These are phyloP conservation scores for Penicillium sp. DNA, from an alignment of 2,329 filamentous ascomycete genomes.

Conservation along the genomic window DNA sequence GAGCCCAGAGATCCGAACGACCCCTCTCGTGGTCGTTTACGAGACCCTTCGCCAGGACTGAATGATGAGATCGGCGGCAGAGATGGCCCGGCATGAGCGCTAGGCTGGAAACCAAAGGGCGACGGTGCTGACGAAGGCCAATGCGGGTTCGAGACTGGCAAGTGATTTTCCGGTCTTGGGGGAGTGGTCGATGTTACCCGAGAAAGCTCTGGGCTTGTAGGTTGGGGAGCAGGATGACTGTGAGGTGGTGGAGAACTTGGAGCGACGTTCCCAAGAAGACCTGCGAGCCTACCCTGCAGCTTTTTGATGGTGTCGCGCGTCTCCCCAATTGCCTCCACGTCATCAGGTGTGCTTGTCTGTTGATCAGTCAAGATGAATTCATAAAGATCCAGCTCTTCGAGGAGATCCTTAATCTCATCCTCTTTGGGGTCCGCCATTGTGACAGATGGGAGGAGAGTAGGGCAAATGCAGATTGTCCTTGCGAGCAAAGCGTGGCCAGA, in stretches of 20 bases:
- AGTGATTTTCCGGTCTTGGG: not conserved
- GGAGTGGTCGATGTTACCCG: not conserved
- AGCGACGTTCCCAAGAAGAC: not conserved
- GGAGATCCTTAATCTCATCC: conserved; percentile 29
- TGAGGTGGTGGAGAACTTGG: not conserved
- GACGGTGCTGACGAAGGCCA: conserved; percentile 20
- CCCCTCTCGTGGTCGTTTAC: conserved; percentile 19
- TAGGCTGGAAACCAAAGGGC: conserved; percentile 7
- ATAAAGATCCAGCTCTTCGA: conserved; percentile 35
- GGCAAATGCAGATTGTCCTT: not conserved
- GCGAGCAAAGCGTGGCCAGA: not conserved
- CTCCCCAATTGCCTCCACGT: conserved; percentile 26
- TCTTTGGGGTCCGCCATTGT: conserved; percentile 18
- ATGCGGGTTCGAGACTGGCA: conserved; percentile 1
- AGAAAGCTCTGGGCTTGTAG: not conserved
- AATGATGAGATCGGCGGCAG: not conserved
- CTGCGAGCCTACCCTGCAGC: conserved; percentile 24
- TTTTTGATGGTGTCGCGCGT: conserved; percentile 24
- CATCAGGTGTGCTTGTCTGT: conserved; percentile 24
- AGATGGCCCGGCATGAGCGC: not conserved
- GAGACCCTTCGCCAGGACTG: conserved; percentile 2
- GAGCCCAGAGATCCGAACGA: conserved; percentile 7
- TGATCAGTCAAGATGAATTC: conserved; percentile 33
- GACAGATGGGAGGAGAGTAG: not conserved
- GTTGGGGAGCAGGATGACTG: not conserved